Percentiles rank a stretch among this genome's conserved stretches.
These are phyloP conservation scores for Talaromyces sp. DNA, from an alignment of 2,329 filamentous ascomycete genomes.

Conservation along the genomic window DNA sequence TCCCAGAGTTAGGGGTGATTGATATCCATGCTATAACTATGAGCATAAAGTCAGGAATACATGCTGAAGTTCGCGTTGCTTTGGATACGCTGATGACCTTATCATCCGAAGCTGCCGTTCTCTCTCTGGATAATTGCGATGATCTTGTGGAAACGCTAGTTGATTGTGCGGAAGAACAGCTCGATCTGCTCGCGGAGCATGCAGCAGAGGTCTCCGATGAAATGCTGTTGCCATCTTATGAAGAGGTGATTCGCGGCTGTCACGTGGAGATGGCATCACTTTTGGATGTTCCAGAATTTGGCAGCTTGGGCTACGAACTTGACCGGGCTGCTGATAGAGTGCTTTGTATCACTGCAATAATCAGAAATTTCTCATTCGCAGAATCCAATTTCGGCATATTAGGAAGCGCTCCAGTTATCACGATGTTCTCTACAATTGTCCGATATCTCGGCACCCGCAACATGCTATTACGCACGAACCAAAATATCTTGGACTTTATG, in stretches of 20 bases:
- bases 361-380: constrained; percentile 87
- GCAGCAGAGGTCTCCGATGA: constrained; percentile 81
- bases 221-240: constrained; percentile 76
- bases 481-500: constrained; percentile 92
- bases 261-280: constrained; percentile 67
- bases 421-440: constrained; percentile 77
- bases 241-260: constrained; percentile 78
- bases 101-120: constrained; percentile 58
- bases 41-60: constrained; percentile 83
- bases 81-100: constrained; percentile 75
- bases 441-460: constrained; percentile 83
- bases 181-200: constrained; percentile 78
- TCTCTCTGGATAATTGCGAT: constrained; percentile 70
- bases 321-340: constrained; percentile 81
- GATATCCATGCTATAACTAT: constrained; percentile 86
- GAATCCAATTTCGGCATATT: constrained; percentile 71
- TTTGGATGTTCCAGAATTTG: constrained; percentile 67
- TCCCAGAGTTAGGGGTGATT: constrained; percentile 76
- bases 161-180: constrained; percentile 85
- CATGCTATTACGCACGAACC: constrained; percentile 73
- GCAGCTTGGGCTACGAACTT: constrained; percentile 71
- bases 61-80: constrained; percentile 82
- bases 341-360: constrained; percentile 83
- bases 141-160: constrained; percentile 83
- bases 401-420: constrained; percentile 71